Conservation (phyloP, 345 rosid genomes). For the Rhodomyrtus tomentosa region DNA sequence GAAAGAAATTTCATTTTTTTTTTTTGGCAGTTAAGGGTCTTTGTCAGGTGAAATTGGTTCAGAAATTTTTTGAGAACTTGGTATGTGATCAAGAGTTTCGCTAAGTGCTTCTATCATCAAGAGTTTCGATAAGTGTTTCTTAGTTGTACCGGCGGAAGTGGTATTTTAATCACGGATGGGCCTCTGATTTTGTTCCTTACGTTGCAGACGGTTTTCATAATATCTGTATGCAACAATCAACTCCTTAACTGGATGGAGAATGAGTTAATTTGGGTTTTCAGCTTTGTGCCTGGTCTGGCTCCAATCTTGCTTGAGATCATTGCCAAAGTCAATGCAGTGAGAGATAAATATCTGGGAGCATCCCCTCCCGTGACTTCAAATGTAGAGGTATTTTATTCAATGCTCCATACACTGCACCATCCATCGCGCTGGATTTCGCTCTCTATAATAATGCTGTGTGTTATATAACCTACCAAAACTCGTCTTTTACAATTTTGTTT, state of each 20-base stretch:
- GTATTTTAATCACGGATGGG: background rate
- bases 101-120: background rate
- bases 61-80: background rate
- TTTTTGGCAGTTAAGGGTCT: background rate
- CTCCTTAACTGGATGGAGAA: conserved; percentile 92
- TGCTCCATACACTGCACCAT: background rate
- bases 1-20: background rate
- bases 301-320: conserved; percentile 41
- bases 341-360: conserved; percentile 54
- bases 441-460: background rate
- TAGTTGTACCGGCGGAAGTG: background rate
- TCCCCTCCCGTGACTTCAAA: conserved; percentile 31
- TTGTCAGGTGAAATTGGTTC: background rate
- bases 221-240: conserved; percentile 83
- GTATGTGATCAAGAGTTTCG: background rate
- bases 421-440: background rate
- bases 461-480: background rate
- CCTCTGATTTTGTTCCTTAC: background rate
- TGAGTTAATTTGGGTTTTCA: conserved; percentile 66
- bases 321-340: conserved; percentile 43
- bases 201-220: conserved; percentile 75
- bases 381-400: conserved; percentile 31
- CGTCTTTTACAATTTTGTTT: background rate
- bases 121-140: too few relatives aligned
- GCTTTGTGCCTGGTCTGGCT: conserved; percentile 66